Evolutionary conservation across 148 eudicot genomes (phyloP).

Genomic region (Silene conica): DNA sequence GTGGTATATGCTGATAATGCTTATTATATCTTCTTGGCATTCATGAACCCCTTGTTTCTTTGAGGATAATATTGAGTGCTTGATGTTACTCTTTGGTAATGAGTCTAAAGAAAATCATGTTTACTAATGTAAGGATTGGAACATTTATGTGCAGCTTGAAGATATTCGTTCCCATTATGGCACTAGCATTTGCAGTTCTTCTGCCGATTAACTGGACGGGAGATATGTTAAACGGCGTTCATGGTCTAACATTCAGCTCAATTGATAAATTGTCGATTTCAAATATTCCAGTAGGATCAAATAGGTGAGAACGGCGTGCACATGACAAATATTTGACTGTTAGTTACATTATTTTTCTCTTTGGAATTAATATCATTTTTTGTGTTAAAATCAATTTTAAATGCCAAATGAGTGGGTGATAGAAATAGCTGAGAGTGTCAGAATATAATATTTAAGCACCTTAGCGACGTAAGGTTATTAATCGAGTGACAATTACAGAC

Average conservation of each 20-base stretch:
- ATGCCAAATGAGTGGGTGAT: not conserved
- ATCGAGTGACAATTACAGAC: no score
- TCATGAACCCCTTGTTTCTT: no score
- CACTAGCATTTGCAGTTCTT: slow-evolving; percentile 72
- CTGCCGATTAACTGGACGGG: slow-evolving; percentile 92
- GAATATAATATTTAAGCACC: no score
- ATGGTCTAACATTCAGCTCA: slow-evolving; percentile 55
- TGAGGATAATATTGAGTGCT: not conserved
- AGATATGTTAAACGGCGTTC: slow-evolving; percentile 35
- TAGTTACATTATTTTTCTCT: not conserved
- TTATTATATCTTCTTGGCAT: no score
- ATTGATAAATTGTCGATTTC: slow-evolving; percentile 95
- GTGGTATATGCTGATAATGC: no score
- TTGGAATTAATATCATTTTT: not conserved
- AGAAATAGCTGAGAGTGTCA: no score
- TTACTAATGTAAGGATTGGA: slow-evolving; percentile 14
- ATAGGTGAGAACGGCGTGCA: slow-evolving; percentile 46
- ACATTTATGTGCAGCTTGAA: slow-evolving; percentile 61
- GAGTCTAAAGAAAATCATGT: not conserved
- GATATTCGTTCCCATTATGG: slow-evolving; percentile 82
- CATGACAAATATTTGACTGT: not conserved
- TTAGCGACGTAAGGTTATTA: no score
- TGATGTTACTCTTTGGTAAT: not conserved
- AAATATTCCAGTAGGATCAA: slow-evolving; percentile 71
- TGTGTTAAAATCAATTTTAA: not conserved